Conservation (phyloP, 331 rosid genomes). For the Telfairia occidentalis region DNA sequence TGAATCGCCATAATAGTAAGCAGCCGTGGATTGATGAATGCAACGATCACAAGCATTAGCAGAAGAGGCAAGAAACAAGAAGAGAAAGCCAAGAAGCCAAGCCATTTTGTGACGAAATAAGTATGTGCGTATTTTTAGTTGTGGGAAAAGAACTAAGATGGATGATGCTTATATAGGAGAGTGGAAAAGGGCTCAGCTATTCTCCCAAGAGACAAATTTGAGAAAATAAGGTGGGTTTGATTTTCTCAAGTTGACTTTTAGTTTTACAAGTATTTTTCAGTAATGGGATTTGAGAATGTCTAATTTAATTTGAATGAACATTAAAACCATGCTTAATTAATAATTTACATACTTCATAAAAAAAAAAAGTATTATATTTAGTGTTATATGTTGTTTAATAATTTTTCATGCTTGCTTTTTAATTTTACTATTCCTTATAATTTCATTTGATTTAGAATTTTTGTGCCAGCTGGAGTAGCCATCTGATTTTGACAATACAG, state of each 20-base stretch:
- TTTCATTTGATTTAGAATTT: too few species aligned
- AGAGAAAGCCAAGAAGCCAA: conserved; percentile 22
- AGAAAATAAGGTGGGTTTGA: background rate
- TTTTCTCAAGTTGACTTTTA: background rate
- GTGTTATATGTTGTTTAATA: too few species aligned
- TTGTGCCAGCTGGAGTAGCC: background rate
- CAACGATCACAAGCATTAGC: conserved; percentile 69
- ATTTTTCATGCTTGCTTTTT: too few species aligned
- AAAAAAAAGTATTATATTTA: too few species aligned
- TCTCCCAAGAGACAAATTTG: background rate
- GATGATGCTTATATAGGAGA: background rate
- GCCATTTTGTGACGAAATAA: conserved; percentile 17
- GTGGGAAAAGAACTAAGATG: background rate
- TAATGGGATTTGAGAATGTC: background rate
- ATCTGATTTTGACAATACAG: background rate
- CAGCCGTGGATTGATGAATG: conserved; percentile 39
- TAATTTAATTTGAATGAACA: background rate
- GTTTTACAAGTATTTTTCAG: background rate
- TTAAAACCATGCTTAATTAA: background rate
- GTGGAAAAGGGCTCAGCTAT: background rate
- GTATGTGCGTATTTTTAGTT: background rate
- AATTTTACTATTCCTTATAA: too few species aligned
- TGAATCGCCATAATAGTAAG: background rate
- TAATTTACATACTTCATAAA: background rate
- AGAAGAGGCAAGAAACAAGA: conserved; percentile 37